Evolutionary conservation across 2,329 filamentous ascomycete genomes (phyloP).

Genomic region (Aspergillus hortae): DNA sequence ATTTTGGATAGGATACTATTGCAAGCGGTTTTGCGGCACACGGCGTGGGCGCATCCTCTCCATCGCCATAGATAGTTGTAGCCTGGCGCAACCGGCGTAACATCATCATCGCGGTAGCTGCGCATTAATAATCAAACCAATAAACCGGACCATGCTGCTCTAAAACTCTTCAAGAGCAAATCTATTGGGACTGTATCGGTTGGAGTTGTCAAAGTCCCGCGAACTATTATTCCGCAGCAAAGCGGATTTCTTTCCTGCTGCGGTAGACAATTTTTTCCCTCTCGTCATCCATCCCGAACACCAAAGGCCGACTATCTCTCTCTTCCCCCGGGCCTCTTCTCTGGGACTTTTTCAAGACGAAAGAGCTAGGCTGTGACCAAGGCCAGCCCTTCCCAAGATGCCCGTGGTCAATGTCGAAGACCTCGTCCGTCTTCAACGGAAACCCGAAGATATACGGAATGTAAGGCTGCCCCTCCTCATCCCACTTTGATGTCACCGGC

Average conservation of each 20-base stretch:
- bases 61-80: not conserved
- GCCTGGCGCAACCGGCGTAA: not conserved
- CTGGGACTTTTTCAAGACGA: not conserved
- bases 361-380: slow-evolving; percentile 11
- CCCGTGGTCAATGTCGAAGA: slow-evolving; percentile 88
- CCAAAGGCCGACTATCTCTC: slow-evolving; percentile 6
- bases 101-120: not conserved
- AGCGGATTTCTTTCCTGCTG: slow-evolving; percentile 5
- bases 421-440: slow-evolving; percentile 82
- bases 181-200: not conserved
- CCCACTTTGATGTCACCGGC: slow-evolving; percentile 22
- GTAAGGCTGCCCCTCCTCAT: slow-evolving; percentile 52
- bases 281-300: slow-evolving; percentile 1
- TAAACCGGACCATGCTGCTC: not conserved
- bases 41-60: not conserved
- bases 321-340: slow-evolving; percentile 9
- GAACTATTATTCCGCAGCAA: not conserved
- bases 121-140: slow-evolving; percentile 5
- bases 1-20: too few species aligned
- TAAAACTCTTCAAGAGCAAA: not conserved
- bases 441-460: slow-evolving; percentile 87
- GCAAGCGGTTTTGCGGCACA: not conserved
- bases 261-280: slow-evolving; percentile 14
- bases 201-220: not conserved
- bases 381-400: slow-evolving; percentile 56